Evolutionary conservation across 2,329 filamentous ascomycete genomes (phyloP), one percentile per base, ranked within the genome.

Genomic region (Alternaria angustiovoidea): DNA sequence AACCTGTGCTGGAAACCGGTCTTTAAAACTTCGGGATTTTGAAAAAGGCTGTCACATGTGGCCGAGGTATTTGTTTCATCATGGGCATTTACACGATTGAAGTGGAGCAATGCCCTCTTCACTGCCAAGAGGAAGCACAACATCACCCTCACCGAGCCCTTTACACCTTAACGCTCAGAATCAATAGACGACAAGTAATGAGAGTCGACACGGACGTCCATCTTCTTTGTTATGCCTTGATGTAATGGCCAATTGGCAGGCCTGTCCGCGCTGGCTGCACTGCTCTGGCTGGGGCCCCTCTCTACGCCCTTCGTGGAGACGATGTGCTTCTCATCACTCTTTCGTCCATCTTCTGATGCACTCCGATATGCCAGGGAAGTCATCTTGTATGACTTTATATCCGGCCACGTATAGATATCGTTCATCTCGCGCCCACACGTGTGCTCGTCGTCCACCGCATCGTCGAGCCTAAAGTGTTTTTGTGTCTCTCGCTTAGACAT

Each of bases 201-300:
- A 36, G 24, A 32, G 51, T 43, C 41, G 39, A 54, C 26, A 20
- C 24, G 38, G 16, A 55, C 20, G 18, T 55, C 52, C 16, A 48
- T 39, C 36, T 18, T 48, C 24, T 42, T 55, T n/a, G 43, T 55
- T 26, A 49, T 55, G 24, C 43, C 53, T 39, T 12, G 53, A 22
- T 39, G 32, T n/a, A 30, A 38, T 1, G 41, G 28, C 32, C 28
- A 48, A 11, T 14, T 34, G 20, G 32, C n/a, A 30, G n/a, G 14
- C 14, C n/a, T 14, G 20, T 47, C 22, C 32, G 14, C 42, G 14
- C 42, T 38, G 8, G 38, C 22, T 30, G 38, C 30, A 46, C 52
- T 54, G n/a, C n/a, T 41, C 38, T 20, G n/a, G n/a, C 32, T 34
- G 32, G 32, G 14, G 5, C 14, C 14, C 12, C 12, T 34, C 5